Evolutionary conservation across 208 protist genomes (phyloP).

Genomic region (Trypanosoma mega): DNA sequence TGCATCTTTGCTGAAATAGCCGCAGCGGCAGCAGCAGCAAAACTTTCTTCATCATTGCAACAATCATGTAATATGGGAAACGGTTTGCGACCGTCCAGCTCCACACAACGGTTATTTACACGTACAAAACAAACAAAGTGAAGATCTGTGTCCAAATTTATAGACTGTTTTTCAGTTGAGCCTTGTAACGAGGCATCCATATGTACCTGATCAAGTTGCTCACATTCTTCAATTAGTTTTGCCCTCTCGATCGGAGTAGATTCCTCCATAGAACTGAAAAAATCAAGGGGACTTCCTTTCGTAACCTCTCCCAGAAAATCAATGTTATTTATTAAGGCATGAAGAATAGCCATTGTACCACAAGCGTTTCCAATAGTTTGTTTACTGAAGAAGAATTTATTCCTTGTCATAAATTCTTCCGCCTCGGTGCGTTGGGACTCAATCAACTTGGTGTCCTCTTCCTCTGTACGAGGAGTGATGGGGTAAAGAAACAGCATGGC

Average conservation of each 20-base stretch:
- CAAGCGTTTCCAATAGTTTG: conserved; percentile 94
- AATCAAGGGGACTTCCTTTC: conserved; percentile 35
- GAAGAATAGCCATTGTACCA: conserved; percentile 93
- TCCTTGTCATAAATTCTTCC: conserved; percentile 34
- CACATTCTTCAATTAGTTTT: conserved; percentile 38
- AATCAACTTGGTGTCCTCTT: conserved; percentile 10
- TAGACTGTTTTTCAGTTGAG: conserved; percentile 51
- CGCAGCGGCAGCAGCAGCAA: conserved; percentile 65
- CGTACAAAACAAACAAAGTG: conserved; percentile 95
- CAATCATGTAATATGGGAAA: conserved; percentile 80
- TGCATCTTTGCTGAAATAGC: conserved; percentile 80
- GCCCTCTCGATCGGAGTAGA: conserved; percentile 34
- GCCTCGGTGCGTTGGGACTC: conserved; percentile 36
- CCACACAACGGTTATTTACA: conserved; percentile 83
- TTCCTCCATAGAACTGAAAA: conserved; percentile 26
- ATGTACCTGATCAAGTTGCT: conserved; percentile 57
- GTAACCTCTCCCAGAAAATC: conserved; percentile 42
- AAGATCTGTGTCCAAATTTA: conserved; percentile 81
- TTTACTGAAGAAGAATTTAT: conserved; percentile 87
- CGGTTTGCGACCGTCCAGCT: conserved; percentile 93
- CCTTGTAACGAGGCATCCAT: conserved; percentile 54
- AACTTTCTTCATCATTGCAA: conserved; percentile 48
- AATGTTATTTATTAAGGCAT: conserved; percentile 93
- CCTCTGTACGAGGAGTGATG: conserved; percentile 53
- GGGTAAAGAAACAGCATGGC: conserved; percentile 94